Conservation (phyloP, 176 grass and related monocot species). For the Aegilops sharonensis region DNA sequence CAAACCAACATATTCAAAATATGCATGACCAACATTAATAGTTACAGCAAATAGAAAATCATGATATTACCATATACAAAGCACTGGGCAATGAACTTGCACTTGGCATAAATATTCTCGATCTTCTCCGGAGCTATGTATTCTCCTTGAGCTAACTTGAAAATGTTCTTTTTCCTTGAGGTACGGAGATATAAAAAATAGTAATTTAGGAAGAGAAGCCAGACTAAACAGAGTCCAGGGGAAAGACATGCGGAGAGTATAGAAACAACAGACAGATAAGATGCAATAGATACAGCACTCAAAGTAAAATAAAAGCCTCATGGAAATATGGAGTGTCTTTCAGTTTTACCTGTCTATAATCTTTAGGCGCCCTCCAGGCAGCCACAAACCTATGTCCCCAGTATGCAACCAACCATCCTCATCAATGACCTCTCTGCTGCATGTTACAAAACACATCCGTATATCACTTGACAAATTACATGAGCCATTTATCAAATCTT, state of each 20-base stretch:
- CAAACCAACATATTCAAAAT: slow-evolving; percentile 31
- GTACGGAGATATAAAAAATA: slow-evolving; percentile 16
- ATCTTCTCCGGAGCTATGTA: slow-evolving; percentile 98
- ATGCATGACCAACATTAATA: not conserved
- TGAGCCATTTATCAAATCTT: slow-evolving; percentile 22
- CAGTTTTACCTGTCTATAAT: slow-evolving; percentile 87
- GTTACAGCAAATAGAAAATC: not conserved
- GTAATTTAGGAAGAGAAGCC: slow-evolving; percentile 17
- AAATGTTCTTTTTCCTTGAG: slow-evolving; percentile 98
- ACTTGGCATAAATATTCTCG: slow-evolving; percentile 92
- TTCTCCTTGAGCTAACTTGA: slow-evolving; percentile 98
- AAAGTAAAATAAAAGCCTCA: not conserved
- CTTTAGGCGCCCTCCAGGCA: slow-evolving; percentile 86
- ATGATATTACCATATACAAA: slow-evolving; percentile 83
- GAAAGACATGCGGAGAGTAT: not conserved
- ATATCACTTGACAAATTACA: slow-evolving; percentile 19
- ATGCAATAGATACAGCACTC: not conserved
- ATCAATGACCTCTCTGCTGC: slow-evolving; percentile 81
- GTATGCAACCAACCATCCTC: slow-evolving; percentile 95
- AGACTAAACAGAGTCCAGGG: not conserved
- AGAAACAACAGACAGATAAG: not conserved
- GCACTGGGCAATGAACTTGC: slow-evolving; percentile 93
- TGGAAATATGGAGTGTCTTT: not conserved
- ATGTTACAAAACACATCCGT: slow-evolving; percentile 24
- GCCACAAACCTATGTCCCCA: slow-evolving; percentile 96